Percentiles rank a stretch among this genome's conserved stretches.
Evolutionary conservation across 2,329 filamentous ascomycete species (phyloP).

Genomic region (Calonectria pauciramosa): DNA sequence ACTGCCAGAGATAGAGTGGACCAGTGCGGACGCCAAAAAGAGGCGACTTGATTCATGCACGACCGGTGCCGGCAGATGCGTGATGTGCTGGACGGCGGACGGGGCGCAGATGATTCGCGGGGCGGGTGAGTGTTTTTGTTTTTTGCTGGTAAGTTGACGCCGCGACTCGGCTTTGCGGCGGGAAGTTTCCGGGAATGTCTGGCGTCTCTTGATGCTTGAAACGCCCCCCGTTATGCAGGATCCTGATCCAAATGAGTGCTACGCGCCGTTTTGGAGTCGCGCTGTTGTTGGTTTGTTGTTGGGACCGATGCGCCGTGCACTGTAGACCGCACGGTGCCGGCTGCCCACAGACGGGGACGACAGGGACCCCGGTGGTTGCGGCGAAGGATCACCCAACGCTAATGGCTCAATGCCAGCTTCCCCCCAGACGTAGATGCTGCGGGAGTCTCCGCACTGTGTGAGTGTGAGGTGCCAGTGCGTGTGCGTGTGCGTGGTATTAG

Average conservation of each 20-base stretch:
- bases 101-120: conserved; percentile 5
- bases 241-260: conserved; percentile 10
- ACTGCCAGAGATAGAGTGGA: conserved; percentile 15
- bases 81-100: conserved; percentile 19
- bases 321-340: background rate
- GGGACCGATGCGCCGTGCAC: conserved; percentile 13
- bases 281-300: conserved; percentile 1
- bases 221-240: conserved; percentile 11
- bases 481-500: background rate
- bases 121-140: conserved; percentile 7
- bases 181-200: conserved; percentile 14
- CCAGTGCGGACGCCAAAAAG: conserved; percentile 1
- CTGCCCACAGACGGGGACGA: background rate
- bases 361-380: background rate
- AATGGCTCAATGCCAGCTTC: background rate
- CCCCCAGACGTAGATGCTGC: conserved; percentile 6
- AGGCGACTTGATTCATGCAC: conserved; percentile 15
- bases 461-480: background rate
- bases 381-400: background rate
- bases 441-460: conserved; percentile 29
- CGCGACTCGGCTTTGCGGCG: background rate
- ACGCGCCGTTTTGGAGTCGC: conserved; percentile 7
- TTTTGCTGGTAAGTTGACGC: background rate
- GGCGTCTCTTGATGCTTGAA: conserved; percentile 10
- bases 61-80: conserved; percentile 18